Evolutionary conservation across 2,329 filamentous ascomycete genomes (phyloP).

Genomic region (Chaetomium globosum): DNA sequence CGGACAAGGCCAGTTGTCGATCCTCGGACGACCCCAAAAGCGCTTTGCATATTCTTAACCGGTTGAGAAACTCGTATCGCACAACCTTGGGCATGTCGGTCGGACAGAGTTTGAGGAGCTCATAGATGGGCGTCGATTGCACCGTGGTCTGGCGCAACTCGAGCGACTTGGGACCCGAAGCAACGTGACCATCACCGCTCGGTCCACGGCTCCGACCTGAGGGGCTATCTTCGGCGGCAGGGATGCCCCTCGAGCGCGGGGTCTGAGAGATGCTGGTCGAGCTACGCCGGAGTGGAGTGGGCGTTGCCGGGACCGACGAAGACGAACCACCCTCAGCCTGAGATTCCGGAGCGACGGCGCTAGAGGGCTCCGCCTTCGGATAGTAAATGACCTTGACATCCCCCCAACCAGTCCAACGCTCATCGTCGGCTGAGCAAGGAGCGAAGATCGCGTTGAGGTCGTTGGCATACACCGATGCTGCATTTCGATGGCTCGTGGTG

Average conservation of each 20-base stretch:
- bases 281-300: conserved; percentile 73
- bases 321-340: conserved; percentile 33
- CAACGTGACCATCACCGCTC: conserved; percentile 46
- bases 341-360: conserved; percentile 34
- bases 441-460: conserved; percentile 78
- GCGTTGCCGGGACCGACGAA: conserved; percentile 64
- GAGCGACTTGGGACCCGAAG: conserved; percentile 59
- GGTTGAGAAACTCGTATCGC: conserved; percentile 83
- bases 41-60: conserved; percentile 80
- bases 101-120: conserved; percentile 59
- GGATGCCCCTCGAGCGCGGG: conserved; percentile 44
- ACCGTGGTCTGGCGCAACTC: conserved; percentile 65
- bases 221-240: conserved; percentile 46
- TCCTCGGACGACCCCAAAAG: conserved; percentile 66
- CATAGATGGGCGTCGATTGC: conserved; percentile 55
- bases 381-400: conserved; percentile 83
- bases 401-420: conserved; percentile 75
- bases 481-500: conserved; percentile 48
- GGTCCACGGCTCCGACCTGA: conserved; percentile 45
- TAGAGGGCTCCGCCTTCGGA: conserved; percentile 46
- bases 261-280: conserved; percentile 56
- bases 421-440: conserved; percentile 50
- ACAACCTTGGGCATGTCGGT: conserved; percentile 69
- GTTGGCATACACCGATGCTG: conserved; percentile 71
- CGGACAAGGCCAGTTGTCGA: conserved; percentile 74